Evolutionary conservation across 148 eudicot genomes (phyloP).

Genomic region (Persicaria tinctoria): DNA sequence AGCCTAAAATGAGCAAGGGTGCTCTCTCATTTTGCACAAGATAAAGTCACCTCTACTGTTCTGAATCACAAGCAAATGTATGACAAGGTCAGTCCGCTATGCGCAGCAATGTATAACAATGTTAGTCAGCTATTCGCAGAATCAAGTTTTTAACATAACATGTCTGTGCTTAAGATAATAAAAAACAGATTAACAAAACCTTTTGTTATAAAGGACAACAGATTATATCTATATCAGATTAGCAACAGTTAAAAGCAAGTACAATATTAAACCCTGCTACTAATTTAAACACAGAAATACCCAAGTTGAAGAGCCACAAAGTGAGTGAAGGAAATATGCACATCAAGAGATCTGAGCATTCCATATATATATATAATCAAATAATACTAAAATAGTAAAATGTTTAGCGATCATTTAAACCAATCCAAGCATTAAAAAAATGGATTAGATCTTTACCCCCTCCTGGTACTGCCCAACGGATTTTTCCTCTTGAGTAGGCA

Average conservation of each 20-base stretch:
- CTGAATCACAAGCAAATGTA: no score
- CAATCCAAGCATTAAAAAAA: background rate
- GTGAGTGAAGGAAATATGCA: background rate
- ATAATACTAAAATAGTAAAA: background rate
- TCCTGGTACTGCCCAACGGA: slow-evolving; percentile 41
- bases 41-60: background rate
- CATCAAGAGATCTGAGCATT: no score
- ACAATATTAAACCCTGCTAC: background rate
- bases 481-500: slow-evolving; percentile 43
- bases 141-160: background rate
- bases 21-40: background rate
- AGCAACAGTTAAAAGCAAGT: background rate
- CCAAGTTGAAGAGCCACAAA: no score
- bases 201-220: background rate
- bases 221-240: no score
- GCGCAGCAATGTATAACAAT: background rate
- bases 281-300: background rate
- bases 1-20: background rate
- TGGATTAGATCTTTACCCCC: slow-evolving; percentile 31
- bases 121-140: background rate
- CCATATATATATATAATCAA: background rate
- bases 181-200: background rate
- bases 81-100: no score
- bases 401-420: background rate
- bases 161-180: background rate